Evolutionary conservation across 2,329 filamentous ascomycete genomes (phyloP).

Genomic region (Stachybotrys chartarum): DNA sequence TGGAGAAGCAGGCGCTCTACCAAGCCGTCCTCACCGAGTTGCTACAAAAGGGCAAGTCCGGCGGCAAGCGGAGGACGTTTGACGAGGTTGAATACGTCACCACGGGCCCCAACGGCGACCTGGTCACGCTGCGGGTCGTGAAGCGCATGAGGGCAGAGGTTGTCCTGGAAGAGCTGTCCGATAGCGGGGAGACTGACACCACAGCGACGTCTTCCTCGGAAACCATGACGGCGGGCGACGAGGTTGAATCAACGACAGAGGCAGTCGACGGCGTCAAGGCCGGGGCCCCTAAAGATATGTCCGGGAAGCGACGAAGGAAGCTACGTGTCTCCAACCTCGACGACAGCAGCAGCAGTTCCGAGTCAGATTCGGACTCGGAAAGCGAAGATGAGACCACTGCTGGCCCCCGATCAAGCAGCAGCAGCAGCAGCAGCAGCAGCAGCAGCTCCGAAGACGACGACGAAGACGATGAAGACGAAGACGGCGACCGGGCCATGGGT

Average conservation of each 20-base stretch:
- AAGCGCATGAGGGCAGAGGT: conserved; percentile 58
- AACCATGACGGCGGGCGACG: conserved; percentile 19
- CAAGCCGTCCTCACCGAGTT: conserved; percentile 47
- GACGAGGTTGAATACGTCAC: conserved; percentile 46
- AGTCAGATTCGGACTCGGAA: conserved; percentile 23
- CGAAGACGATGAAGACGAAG: conserved; percentile 21
- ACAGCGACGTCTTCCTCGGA: conserved; percentile 22
- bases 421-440: conserved; percentile 28
- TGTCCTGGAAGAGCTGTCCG: conserved; percentile 47
- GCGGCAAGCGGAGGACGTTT: conserved; percentile 41
- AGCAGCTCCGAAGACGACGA: conserved; percentile 22
- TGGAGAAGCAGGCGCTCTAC: conserved; percentile 45
- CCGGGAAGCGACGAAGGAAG: conserved; percentile 46
- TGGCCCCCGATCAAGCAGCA: conserved; percentile 25
- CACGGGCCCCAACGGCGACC: conserved; percentile 38
- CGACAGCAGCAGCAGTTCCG: conserved; percentile 31
- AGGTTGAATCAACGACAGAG: conserved; percentile 10
- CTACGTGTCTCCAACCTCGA: conserved; percentile 35
- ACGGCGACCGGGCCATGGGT: conserved; percentile 11
- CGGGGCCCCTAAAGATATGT: conserved; percentile 36
- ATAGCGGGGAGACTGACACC: conserved; percentile 33
- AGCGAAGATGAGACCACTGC: conserved; percentile 18
- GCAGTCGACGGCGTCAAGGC: conserved; percentile 27
- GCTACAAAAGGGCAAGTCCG: conserved; percentile 24
- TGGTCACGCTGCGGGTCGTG: conserved; percentile 47